Evolutionary conservation across 176 grass and related monocot genomes (phyloP).

Genomic region (Hordeum marinum): DNA sequence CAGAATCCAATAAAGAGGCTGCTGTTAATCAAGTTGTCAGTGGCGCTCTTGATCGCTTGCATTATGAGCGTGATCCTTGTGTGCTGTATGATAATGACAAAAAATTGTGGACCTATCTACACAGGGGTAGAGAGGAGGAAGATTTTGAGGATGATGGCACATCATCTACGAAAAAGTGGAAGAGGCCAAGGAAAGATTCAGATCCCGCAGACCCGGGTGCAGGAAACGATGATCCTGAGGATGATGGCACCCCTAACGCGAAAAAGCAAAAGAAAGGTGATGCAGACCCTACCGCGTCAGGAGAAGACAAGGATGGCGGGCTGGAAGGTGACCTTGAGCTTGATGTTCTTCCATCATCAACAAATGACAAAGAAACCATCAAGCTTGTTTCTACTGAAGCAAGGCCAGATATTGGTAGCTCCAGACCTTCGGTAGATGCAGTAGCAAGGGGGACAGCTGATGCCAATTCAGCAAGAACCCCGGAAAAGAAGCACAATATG

Average conservation of each 20-base stretch:
- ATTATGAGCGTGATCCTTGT: conserved; percentile 96
- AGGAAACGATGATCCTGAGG: conserved; percentile 44
- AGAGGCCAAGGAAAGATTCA: conserved; percentile 85
- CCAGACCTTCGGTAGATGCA: conserved; percentile 14
- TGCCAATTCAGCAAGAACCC: conserved; percentile 18
- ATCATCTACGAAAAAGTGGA: conserved; percentile 97
- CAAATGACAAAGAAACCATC: conserved; percentile 13
- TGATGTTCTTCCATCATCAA: conserved; percentile 27
- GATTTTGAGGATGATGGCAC: conserved; percentile 99
- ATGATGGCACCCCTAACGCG: conserved; percentile 40
- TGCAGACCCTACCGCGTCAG: conserved; percentile 36
- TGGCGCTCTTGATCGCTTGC: conserved; percentile 90
- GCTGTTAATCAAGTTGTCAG: conserved; percentile 96
- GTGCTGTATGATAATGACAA: conserved; percentile 95
- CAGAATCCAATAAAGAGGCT: conserved; percentile 66
- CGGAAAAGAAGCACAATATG: conserved; percentile 33
- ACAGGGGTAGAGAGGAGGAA: conserved; percentile 96
- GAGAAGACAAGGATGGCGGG: conserved; percentile 46
- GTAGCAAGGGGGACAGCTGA: conserved; percentile 19
- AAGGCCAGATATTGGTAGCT: conserved; percentile 22
- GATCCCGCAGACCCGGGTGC: conserved; percentile 53
- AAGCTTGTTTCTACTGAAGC: conserved; percentile 23
- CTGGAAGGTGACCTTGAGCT: conserved; percentile 36
- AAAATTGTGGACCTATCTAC: conserved; percentile 97
- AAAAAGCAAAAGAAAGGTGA: conserved; percentile 40